Evolutionary conservation across 2,329 filamentous ascomycete genomes (phyloP).

Genomic region (Sclerotinia subarctica): DNA sequence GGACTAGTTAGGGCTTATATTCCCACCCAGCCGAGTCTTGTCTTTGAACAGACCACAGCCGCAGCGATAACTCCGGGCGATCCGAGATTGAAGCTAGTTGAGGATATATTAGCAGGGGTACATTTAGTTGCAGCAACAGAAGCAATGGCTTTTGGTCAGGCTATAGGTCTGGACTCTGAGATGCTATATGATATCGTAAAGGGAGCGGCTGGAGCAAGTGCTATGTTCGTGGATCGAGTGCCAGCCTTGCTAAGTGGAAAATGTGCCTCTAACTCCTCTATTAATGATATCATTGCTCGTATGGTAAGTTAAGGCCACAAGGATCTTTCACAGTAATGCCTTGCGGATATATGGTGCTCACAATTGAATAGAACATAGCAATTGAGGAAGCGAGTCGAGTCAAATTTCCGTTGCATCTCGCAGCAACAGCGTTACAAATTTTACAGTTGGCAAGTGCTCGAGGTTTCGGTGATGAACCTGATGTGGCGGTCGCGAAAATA

Average conservation of each 20-base stretch:
- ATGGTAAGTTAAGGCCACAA: slow-evolving; percentile 24
- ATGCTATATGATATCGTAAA: slow-evolving; percentile 48
- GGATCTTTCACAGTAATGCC: neutral
- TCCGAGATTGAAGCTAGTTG: slow-evolving; percentile 47
- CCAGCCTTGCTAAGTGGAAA: slow-evolving; percentile 41
- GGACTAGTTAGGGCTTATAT: slow-evolving; percentile 29
- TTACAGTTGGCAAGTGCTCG: slow-evolving; percentile 39
- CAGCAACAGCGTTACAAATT: slow-evolving; percentile 39
- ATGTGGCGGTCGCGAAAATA: slow-evolving; percentile 40
- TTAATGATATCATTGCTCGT: slow-evolving; percentile 41
- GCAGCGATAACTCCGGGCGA: slow-evolving; percentile 30
- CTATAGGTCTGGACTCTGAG: slow-evolving; percentile 51
- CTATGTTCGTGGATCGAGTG: slow-evolving; percentile 42
- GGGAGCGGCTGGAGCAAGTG: slow-evolving; percentile 40
- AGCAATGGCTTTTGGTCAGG: slow-evolving; percentile 54
- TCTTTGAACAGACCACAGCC: slow-evolving; percentile 27
- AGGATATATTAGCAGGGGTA: slow-evolving; percentile 53
- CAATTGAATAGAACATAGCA: slow-evolving; percentile 38
- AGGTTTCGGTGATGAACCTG: slow-evolving; percentile 40
- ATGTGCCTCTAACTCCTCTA: slow-evolving; percentile 38
- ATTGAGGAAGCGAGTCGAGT: slow-evolving; percentile 34
- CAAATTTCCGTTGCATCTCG: slow-evolving; percentile 41
- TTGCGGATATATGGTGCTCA: slow-evolving; percentile 18
- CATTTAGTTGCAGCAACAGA: slow-evolving; percentile 56
- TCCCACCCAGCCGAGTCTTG: slow-evolving; percentile 25